phyloP scores from a whole-genome alignment of 441 rosid genomes.

The Monsonia emarginata region DNA sequence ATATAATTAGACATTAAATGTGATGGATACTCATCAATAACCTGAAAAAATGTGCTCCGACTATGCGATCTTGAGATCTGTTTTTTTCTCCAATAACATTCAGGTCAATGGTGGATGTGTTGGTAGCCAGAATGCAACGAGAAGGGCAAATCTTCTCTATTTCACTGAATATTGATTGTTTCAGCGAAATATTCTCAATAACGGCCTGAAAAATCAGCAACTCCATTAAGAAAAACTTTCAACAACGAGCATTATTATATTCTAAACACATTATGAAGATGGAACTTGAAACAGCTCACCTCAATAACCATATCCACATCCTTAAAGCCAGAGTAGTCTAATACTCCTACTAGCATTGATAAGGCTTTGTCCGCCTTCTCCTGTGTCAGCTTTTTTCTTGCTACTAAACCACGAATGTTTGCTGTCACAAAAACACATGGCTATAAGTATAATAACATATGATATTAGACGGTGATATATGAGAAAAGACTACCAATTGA shows the following conservation, averaged over 20 bases:
- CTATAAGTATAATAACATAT: background rate
- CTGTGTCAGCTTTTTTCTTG: slow-evolving; percentile 55
- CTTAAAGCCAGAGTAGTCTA: slow-evolving; percentile 69
- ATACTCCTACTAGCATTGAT: slow-evolving; percentile 64
- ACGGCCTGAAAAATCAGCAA: slow-evolving; percentile 60
- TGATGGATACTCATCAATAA: slow-evolving; percentile 8
- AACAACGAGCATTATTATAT: background rate
- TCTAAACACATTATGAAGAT: slow-evolving; percentile 3
- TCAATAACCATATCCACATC: slow-evolving; percentile 94
- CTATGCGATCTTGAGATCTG: slow-evolving; percentile 60
- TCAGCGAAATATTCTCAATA: slow-evolving; percentile 64
- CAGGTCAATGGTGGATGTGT: slow-evolving; percentile 83
- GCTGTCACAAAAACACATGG: slow-evolving; percentile 32
- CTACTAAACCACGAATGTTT: slow-evolving; percentile 60
- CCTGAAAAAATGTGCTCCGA: slow-evolving; percentile 99
- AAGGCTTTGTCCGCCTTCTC: slow-evolving; percentile 69
- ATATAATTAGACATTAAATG: background rate
- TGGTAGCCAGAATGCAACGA: slow-evolving; percentile 80
- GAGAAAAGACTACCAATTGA: background rate
- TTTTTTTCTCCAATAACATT: slow-evolving; percentile 66
- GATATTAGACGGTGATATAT: background rate
- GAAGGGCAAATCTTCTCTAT: slow-evolving; percentile 69
- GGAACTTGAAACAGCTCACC: slow-evolving; percentile 32
- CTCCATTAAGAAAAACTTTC: background rate
- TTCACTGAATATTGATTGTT: slow-evolving; percentile 76